Evolutionary conservation across 345 rosid genomes (phyloP).

Genomic region (Lagerstroemia speciosa): DNA sequence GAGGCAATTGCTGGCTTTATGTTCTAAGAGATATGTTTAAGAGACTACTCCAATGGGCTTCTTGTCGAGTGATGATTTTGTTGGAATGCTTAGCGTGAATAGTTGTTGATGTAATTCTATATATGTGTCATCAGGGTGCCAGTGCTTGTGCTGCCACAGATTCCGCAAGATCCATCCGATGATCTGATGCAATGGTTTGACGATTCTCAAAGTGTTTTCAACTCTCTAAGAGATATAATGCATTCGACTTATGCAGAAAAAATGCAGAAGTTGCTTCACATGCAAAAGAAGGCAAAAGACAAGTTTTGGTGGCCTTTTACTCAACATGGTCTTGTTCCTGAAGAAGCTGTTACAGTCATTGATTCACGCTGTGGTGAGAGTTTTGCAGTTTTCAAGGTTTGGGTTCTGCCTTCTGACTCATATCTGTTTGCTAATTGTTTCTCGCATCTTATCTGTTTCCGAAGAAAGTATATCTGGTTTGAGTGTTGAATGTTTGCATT

Average conservation of each 20-base stretch:
- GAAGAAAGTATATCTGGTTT: background rate
- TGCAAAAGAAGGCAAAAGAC: conserved; percentile 66
- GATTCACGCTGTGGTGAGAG: conserved; percentile 94
- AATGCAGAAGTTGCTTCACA: conserved; percentile 43
- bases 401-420: background rate
- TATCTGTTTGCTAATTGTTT: background rate
- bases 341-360: conserved; percentile 62
- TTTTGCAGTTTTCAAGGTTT: conserved; percentile 77
- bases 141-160: conserved; percentile 68
- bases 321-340: conserved; percentile 72
- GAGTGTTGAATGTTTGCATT: background rate
- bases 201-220: conserved; percentile 45
- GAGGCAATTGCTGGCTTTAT: background rate
- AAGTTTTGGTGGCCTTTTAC: conserved; percentile 98
- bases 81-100: background rate
- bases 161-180: conserved; percentile 71
- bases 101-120: background rate
- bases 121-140: conserved; percentile 49
- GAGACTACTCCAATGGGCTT: background rate
- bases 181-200: conserved; percentile 81
- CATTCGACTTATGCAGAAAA: conserved; percentile 49
- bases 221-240: conserved; percentile 52
- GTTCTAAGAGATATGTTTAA: background rate
- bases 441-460: background rate
- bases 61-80: background rate